These are phyloP conservation scores for Podila horticola DNA, from an alignment of 192 early-diverging fungal species.

Conservation along the genomic window DNA sequence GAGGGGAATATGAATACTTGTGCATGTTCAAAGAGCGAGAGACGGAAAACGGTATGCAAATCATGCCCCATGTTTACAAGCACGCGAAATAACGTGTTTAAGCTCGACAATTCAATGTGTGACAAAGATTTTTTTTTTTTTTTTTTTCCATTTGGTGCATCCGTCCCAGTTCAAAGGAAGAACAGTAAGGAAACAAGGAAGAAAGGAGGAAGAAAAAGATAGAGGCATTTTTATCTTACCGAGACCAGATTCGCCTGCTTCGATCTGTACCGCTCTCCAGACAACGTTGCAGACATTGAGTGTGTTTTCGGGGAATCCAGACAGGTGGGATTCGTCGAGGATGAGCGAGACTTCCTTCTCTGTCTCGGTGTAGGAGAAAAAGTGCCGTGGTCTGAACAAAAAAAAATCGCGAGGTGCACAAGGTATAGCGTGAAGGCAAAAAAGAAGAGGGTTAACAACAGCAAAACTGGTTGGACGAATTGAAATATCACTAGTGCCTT, in stretches of 20 bases:
- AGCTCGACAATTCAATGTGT: not conserved
- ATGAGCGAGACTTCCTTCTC: constrained; percentile 48
- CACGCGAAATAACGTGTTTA: constrained; percentile 3
- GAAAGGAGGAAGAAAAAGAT: too few species aligned
- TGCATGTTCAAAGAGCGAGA: too few species aligned
- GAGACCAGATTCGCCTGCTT: constrained; percentile 49
- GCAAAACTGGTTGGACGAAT: too few species aligned
- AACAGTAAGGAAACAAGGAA: constrained; percentile 4
- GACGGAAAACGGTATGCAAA: not conserved
- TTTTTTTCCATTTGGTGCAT: not conserved
- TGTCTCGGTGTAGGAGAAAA: constrained; percentile 49
- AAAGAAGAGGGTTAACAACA: not conserved
- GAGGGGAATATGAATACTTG: too few species aligned
- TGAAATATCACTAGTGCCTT: too few species aligned
- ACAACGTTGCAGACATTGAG: constrained; percentile 45
- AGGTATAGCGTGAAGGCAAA: not conserved
- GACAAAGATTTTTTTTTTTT: not conserved
- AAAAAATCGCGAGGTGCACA: not conserved
- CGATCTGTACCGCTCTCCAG: constrained; percentile 47
- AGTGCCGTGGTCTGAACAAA: constrained; percentile 34
- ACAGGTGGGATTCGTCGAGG: constrained; percentile 40
- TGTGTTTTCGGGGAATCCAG: constrained; percentile 37
- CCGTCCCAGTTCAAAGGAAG: not conserved
- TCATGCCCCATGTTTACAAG: not conserved
- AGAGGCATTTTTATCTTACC: constrained; percentile 13